Evolutionary conservation across 495 filamentous ascomycete species (phyloP).

Genomic region (Chaetomium cochliodes): DNA sequence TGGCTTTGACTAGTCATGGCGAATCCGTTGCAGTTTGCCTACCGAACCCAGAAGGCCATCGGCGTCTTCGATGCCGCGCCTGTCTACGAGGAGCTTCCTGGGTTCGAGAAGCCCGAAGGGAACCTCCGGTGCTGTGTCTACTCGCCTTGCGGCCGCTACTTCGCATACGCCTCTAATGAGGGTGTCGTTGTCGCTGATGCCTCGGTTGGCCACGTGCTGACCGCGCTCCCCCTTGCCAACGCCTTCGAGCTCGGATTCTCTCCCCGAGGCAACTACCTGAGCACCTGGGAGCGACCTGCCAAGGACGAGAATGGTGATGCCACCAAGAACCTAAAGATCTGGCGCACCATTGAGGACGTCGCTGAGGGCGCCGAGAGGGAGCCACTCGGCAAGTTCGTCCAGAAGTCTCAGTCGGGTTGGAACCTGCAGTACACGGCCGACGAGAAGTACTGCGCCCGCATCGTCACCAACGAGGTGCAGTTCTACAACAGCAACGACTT

Average conservation of each 20-base stretch:
- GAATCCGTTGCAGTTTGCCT: conserved; percentile 84
- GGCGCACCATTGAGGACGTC: conserved; percentile 68
- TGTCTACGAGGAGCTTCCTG: conserved; percentile 79
- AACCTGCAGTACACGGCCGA: conserved; percentile 95
- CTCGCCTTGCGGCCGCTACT: conserved; percentile 91
- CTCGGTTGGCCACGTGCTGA: conserved; percentile 71
- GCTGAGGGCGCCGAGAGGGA: conserved; percentile 58
- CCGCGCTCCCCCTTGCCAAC: conserved; percentile 70
- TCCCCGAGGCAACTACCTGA: conserved; percentile 83
- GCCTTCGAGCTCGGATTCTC: conserved; percentile 96
- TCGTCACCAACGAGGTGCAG: conserved; percentile 95
- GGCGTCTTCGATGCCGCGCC: conserved; percentile 88
- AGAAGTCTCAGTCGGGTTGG: conserved; percentile 94
- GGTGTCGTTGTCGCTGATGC: conserved; percentile 81
- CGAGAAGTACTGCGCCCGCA: conserved; percentile 85
- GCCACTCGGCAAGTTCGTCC: conserved; percentile 85
- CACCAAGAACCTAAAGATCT: conserved; percentile 94
- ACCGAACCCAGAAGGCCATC: conserved; percentile 93
- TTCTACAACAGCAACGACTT: conserved; percentile 89
- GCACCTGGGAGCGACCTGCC: conserved; percentile 90
- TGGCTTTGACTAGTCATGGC: conserved; percentile 90
- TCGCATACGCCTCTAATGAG: conserved; percentile 89
- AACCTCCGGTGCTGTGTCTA: conserved; percentile 92
- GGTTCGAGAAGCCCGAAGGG: conserved; percentile 86
- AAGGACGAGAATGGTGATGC: conserved; percentile 94